A percentile compares a stretch with the other conserved stretches of the same genome.
phyloP scores from a whole-genome alignment of 768 basidiomycete genomes.

The Mycena vulgaris region DNA sequence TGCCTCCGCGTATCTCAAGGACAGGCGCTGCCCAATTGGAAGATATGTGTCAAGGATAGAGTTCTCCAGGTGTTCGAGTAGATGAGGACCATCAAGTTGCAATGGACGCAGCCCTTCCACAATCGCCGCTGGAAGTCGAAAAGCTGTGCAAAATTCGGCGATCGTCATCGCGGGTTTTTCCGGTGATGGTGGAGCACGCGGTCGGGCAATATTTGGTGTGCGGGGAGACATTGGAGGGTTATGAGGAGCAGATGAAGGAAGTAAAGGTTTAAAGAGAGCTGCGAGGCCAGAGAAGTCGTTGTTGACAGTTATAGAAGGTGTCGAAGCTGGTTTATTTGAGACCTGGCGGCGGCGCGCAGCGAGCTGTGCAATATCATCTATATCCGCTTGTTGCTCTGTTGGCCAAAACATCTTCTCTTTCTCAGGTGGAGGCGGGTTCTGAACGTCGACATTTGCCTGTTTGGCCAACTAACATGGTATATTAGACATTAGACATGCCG shows the following conservation, averaged over 20 bases:
- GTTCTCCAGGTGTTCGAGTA: conserved; percentile 13
- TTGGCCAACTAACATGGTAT: background rate
- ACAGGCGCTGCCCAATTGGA: conserved; percentile 2
- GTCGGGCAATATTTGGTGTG: background rate
- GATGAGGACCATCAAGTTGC: conserved; percentile 19
- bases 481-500: background rate
- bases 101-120: background rate
- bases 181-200: background rate
- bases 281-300: background rate
- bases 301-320: background rate
- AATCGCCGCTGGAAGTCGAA: background rate
- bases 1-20: background rate
- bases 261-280: background rate
- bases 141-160: background rate
- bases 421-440: background rate
- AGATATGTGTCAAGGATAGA: background rate
- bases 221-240: background rate
- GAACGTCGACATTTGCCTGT: background rate
- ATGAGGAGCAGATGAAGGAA: background rate
- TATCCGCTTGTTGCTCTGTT: background rate
- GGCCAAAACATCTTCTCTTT: conserved; percentile 14
- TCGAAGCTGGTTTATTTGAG: background rate
- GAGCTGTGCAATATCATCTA: background rate
- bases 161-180: conserved; percentile 12
- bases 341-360: background rate